Base-by-base conservation (phyloP, 1,284 basidiomycete genomes). In the Farysia itapuensis region DNA sequence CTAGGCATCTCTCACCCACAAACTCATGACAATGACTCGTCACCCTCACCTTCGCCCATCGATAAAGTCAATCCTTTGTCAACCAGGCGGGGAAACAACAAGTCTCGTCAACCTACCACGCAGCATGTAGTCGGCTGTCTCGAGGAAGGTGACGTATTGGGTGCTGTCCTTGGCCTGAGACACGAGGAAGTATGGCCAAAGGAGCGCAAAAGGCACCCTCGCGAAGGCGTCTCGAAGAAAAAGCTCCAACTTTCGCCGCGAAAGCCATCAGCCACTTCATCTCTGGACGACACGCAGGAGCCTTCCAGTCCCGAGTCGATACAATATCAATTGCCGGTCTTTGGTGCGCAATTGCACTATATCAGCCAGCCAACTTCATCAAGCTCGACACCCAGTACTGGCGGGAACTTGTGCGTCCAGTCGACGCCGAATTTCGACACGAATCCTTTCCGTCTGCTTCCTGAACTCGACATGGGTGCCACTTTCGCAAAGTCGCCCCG, bases 121-220 rank as follows among this genome's bases (percentile, higher is more conserved):
- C 53, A 54, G 11, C 28, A 39, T 13, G 35, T 30, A 6, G 20
- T 37, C 9, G 48, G 49, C 18, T 29, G 59, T 21, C 52, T 72
- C 18, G 41, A 68, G 19, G 56, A 64, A 19, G 69, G 69, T 15
- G 69, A 72, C 22, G 67, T 72, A 16, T 53, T 72, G 11, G 67
- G 69, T 5, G 69, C 69, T 15, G 53, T 72, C 12, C 57, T 72
- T n/a, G 67, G 64, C n/a, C 46, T 70, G 14, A 37, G 60, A 12
- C 43, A 64, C 29, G 42, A 39, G 9, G 60, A 61, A 18, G 18
- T 51, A 12, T 50, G 51, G 58, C 22, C 46, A 13, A 48, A 39
- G 20, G 20, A 35, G 18, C 40, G 29, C 5, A n/a, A n/a, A n/a
- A n/a, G n/a, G n/a, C n/a, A n/a, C n/a, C n/a, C n/a, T n/a, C n/a